A percentile compares a stretch with the other conserved stretches of the same genome.
phyloP scores from a whole-genome alignment of 495 filamentous ascomycete genomes.

The Aspergillus panamensis region DNA sequence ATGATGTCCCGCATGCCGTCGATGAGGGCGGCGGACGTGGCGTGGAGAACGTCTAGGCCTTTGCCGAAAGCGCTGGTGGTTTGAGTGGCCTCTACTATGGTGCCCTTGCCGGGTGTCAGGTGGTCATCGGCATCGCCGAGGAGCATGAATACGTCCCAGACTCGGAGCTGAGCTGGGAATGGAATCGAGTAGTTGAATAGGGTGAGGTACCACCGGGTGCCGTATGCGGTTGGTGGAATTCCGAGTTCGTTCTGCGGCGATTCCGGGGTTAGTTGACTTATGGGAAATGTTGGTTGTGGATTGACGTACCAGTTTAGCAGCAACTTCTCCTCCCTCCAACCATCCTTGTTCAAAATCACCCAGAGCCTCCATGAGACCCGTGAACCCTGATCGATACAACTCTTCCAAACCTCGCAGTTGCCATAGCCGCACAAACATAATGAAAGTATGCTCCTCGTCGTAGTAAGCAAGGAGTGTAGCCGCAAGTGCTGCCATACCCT shows the following conservation, averaged over 20 bases:
- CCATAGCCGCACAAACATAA: conserved; percentile 94
- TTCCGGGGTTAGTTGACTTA: neutral
- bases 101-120: conserved; percentile 41
- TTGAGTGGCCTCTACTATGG: conserved; percentile 14
- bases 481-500: conserved; percentile 93
- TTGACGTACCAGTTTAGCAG: conserved; percentile 68
- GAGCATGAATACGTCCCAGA: conserved; percentile 99
- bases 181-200: conserved; percentile 97
- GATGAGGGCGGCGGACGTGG: conserved; percentile 84
- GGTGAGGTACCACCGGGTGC: conserved; percentile 95
- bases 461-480: conserved; percentile 95
- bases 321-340: conserved; percentile 72
- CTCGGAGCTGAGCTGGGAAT: conserved; percentile 92
- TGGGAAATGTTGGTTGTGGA: neutral
- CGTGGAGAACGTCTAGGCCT: conserved; percentile 86
- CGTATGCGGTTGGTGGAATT: conserved; percentile 87
- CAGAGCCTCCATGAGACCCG: conserved; percentile 81
- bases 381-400: conserved; percentile 81
- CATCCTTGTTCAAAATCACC: conserved; percentile 85
- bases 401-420: conserved; percentile 78
- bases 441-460: conserved; percentile 89
- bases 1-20: conserved; percentile 89
- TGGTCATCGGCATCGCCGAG: conserved; percentile 66
- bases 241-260: conserved; percentile 64
- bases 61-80: conserved; percentile 49